Conservation (phyloP, 495 filamentous ascomycete genomes). For the Pyrenula massariospora region DNA sequence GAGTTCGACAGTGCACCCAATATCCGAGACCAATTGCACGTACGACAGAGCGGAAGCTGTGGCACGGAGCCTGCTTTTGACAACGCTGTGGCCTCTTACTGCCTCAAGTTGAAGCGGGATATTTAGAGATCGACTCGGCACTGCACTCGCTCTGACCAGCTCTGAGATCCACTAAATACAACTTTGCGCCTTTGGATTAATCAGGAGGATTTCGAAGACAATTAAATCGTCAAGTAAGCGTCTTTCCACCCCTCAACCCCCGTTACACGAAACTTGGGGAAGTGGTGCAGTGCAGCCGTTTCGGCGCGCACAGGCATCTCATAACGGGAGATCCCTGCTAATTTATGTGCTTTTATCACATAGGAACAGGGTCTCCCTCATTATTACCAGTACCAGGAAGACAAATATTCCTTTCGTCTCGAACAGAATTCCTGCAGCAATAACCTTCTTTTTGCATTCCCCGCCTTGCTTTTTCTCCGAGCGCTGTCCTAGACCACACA, state of each 20-base stretch:
- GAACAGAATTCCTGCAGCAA: background rate
- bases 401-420: background rate
- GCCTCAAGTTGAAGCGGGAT: background rate
- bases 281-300: background rate
- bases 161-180: background rate
- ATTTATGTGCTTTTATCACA: background rate
- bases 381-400: background rate
- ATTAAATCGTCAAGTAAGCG: background rate
- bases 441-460: background rate
- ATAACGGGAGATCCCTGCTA: background rate
- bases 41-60: background rate
- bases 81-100: background rate
- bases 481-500: background rate
- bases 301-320: background rate
- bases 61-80: background rate
- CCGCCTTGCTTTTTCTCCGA: background rate
- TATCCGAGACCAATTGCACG: background rate
- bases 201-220: background rate
- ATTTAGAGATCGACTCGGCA: background rate
- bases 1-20: background rate
- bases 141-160: background rate
- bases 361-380: background rate
- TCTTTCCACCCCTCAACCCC: background rate
- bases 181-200: background rate
- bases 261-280: background rate